phyloP scores from a whole-genome alignment of 441 rosid species.

The Mallotus repandus region DNA sequence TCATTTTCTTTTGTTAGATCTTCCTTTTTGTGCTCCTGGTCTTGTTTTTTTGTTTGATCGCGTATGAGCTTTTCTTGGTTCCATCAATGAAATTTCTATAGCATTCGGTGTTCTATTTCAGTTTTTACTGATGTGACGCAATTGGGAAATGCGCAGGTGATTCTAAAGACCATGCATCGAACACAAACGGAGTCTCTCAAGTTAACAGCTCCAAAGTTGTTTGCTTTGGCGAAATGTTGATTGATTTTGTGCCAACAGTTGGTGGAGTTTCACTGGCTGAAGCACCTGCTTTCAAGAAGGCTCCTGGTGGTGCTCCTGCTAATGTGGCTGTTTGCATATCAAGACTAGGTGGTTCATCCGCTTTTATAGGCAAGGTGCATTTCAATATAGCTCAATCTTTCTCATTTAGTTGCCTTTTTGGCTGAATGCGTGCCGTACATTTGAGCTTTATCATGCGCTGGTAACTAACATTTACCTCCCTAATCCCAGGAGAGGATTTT shows the following conservation, averaged over 20 bases:
- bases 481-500: too few species aligned
- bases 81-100: too few species aligned
- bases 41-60: neutral
- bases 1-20: conserved; percentile 5
- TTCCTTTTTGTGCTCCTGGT: conserved; percentile 10
- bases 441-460: too few species aligned
- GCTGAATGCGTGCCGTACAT: neutral
- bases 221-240: conserved; percentile 95
- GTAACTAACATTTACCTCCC: too few species aligned
- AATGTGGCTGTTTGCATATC: conserved; percentile 95
- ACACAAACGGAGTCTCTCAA: conserved; percentile 24
- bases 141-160: conserved; percentile 38
- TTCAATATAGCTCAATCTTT: conserved; percentile 7
- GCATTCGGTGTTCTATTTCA: neutral
- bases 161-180: conserved; percentile 33
- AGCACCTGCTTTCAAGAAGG: conserved; percentile 96
- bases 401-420: neutral
- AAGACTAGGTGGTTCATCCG: conserved; percentile 90
- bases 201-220: conserved; percentile 50
- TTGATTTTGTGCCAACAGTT: conserved; percentile 92
- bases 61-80: too few species aligned
- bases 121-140: conserved; percentile 19
- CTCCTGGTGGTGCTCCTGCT: conserved; percentile 99
- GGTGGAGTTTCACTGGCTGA: conserved; percentile 91
- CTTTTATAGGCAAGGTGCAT: conserved; percentile 93